Evolutionary conservation across 805 yeast genomes (phyloP).

Genomic region (Tanozyma kutaoensis): DNA sequence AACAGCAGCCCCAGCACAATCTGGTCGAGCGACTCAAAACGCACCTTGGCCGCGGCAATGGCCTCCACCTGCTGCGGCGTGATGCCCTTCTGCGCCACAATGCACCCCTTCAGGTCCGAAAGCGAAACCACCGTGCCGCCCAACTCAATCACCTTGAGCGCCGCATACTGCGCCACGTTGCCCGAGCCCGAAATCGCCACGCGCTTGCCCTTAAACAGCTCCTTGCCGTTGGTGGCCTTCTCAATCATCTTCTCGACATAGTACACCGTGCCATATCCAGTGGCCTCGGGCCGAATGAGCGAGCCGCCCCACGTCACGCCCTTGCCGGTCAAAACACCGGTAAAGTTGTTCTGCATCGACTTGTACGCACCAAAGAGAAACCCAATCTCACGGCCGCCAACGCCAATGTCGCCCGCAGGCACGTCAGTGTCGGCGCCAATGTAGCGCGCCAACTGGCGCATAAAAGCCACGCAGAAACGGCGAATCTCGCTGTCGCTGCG

Average conservation of each 20-base stretch:
- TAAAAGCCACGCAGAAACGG: constrained; percentile 91
- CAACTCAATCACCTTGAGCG: constrained; percentile 90
- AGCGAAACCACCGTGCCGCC: constrained; percentile 92
- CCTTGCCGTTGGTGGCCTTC: constrained; percentile 81
- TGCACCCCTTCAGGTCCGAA: constrained; percentile 90
- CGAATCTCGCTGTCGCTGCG: constrained; percentile 88
- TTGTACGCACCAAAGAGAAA: constrained; percentile 96
- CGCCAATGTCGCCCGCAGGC: constrained; percentile 99
- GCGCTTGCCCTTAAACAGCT: constrained; percentile 81
- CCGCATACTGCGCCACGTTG: constrained; percentile 98
- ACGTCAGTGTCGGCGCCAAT: constrained; percentile 97
- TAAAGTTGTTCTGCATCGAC: constrained; percentile 79
- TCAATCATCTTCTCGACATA: constrained; percentile 97
- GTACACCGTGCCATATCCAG: constrained; percentile 96
- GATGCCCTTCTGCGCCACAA: constrained; percentile 69
- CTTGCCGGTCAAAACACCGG: constrained; percentile 97
- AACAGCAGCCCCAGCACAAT: constrained; percentile 37
- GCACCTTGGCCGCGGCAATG: constrained; percentile 66
- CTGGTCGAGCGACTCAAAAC: constrained; percentile 63
- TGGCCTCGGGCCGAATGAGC: constrained; percentile 97
- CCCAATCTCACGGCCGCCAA: constrained; percentile 93
- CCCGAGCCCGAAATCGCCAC: constrained; percentile 98
- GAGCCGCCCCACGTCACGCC: constrained; percentile 99
- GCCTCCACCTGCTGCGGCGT: constrained; percentile 67
- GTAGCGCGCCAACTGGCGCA: constrained; percentile 91